phyloP scores from a whole-genome alignment of 352 stramenopile species.

The Pythium apleroticum region DNA sequence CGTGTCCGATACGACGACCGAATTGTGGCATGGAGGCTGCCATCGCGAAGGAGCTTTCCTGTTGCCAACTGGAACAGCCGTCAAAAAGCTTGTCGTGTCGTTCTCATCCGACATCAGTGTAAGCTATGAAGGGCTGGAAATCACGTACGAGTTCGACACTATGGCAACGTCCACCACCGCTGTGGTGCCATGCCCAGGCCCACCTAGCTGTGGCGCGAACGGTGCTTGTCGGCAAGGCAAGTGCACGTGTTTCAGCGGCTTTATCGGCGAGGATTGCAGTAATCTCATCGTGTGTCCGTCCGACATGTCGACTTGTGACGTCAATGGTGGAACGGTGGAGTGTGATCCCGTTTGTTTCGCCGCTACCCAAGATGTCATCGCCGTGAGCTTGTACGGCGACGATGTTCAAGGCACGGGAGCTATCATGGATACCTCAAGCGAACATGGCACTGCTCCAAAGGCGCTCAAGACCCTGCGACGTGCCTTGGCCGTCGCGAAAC shows the following conservation, averaged over 20 bases:
- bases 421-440: conserved; percentile 47
- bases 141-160: conserved; percentile 42
- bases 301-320: conserved; percentile 33
- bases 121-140: conserved; percentile 37
- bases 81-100: conserved; percentile 36
- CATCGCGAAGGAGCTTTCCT: conserved; percentile 41
- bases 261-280: conserved; percentile 61
- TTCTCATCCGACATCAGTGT: conserved; percentile 50
- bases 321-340: not conserved
- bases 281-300: conserved; percentile 51
- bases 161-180: conserved; percentile 2
- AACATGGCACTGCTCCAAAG: conserved; percentile 47
- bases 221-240: conserved; percentile 43
- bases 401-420: conserved; percentile 53
- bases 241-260: conserved; percentile 58
- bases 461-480: conserved; percentile 44
- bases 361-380: conserved; percentile 36
- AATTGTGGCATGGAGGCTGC: conserved; percentile 56
- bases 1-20: conserved; percentile 9
- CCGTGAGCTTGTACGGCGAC: conserved; percentile 48
- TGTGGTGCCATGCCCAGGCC: conserved; percentile 40
- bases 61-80: conserved; percentile 28
- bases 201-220: conserved; percentile 42
- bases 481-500: conserved; percentile 36
- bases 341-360: conserved; percentile 50